Percentiles rank a stretch among this genome's conserved stretches.
Evolutionary conservation across 2,329 filamentous ascomycete species (phyloP).

Genomic region (Colletotrichum limetticola): DNA sequence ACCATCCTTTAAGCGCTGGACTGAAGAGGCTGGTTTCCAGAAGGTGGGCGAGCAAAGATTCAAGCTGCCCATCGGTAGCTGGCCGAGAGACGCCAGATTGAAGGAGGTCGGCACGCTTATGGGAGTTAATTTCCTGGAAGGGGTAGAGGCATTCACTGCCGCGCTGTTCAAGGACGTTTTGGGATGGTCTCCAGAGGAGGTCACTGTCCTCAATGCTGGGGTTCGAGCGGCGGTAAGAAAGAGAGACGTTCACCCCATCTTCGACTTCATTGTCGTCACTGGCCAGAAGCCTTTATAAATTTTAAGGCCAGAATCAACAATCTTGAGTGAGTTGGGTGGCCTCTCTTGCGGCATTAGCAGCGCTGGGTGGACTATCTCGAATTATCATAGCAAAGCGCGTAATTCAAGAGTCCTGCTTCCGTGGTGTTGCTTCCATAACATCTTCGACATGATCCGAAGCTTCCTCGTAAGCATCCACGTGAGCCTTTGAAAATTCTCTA

Average conservation of each 20-base stretch:
- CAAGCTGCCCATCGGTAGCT: conserved; percentile 45
- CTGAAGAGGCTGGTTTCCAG: conserved; percentile 45
- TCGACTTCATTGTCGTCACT: conserved; percentile 44
- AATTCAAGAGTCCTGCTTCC: not conserved
- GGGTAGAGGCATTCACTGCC: conserved; percentile 38
- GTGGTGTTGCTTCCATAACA: conserved; percentile 1
- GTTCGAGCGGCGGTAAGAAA: conserved; percentile 42
- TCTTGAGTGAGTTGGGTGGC: not conserved
- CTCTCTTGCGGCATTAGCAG: not conserved
- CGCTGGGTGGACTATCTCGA: too few relatives aligned
- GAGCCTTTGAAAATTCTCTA: conserved; percentile 49
- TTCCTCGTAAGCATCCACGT: conserved; percentile 42
- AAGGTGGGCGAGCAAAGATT: conserved; percentile 42
- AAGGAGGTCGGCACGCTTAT: conserved; percentile 50
- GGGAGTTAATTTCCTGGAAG: conserved; percentile 37
- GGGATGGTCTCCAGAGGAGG: conserved; percentile 41
- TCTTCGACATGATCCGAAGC: conserved; percentile 6
- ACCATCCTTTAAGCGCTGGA: conserved; percentile 37
- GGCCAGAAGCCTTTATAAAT: conserved; percentile 40
- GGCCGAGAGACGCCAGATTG: conserved; percentile 52
- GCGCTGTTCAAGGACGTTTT: conserved; percentile 43
- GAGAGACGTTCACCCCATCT: conserved; percentile 43
- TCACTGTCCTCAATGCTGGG: conserved; percentile 39
- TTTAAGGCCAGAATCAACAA: not conserved
- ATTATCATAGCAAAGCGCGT: not conserved